Evolutionary conservation across 2,329 filamentous ascomycete species (phyloP), one percentile per base, ranked within the genome.

Genomic region (Alternaria viburni): DNA sequence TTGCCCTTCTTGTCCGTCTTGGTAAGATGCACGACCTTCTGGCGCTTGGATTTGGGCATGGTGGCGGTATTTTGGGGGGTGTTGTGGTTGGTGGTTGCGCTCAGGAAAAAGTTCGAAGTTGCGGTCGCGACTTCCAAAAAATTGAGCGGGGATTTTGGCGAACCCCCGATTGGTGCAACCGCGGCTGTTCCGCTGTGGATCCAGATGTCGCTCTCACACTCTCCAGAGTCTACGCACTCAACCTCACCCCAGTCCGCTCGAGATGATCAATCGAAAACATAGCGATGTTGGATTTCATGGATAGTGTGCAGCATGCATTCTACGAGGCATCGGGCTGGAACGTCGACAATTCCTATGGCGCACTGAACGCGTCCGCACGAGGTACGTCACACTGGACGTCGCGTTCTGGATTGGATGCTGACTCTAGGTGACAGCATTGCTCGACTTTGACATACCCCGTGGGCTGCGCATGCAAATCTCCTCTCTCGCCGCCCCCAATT

Each of bases 41-140:
- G 87, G 82, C 96, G 92, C 87, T 96, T 98, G 68, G 96, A 98
- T 86, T 96, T 94, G 80, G 96, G 96, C 96, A 99, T 99, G 70
- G 69, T 86, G 77, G 72, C 65, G 71, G 74, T 74, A 43, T 64
- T 65, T 45, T 50, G 43, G 57, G 57, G 59, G 61, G 23, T 59
- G 62, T 65, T 51, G 65, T 62, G 61, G 58, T 68, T 60, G 65
- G 56, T 46, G 28, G 46, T 63, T 62, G 54, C 44, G 56, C 52
- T 57, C 43, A 51, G 52, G 57, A 69, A 76, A 75, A 75, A 75
- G 70, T 75, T 74, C 66, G 69, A 68, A 36, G 59, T 57, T 45
- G 32, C 43, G 54, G 63, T 61, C 61, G 66, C 66, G 69, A 64
- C 61, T 64, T 59, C 58, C 69, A 64, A 57, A 70, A 66, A 69